A percentile compares a stretch with the other conserved stretches of the same genome.
phyloP scores from a whole-genome alignment of 2,329 filamentous ascomycete genomes.

The Ophiobolus disseminans region DNA sequence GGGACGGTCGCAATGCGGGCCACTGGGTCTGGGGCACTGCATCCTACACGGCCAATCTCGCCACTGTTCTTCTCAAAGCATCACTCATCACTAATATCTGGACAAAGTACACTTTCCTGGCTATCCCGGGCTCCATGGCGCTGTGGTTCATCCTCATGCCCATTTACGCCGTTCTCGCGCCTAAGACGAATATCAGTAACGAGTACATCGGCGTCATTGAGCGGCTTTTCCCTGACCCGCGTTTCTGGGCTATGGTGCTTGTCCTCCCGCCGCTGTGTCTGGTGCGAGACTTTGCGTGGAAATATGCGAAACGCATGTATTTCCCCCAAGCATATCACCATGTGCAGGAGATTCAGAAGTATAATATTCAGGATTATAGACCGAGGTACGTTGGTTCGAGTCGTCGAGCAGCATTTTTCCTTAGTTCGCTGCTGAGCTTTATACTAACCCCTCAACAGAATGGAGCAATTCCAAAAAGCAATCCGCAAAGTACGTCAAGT shows the following conservation, averaged over 20 bases:
- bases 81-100: constrained; percentile 95
- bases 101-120: constrained; percentile 97
- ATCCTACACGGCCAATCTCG: constrained; percentile 91
- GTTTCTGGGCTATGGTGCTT: constrained; percentile 92
- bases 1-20: constrained; percentile 81
- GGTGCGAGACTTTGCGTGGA: constrained; percentile 90
- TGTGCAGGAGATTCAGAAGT: constrained; percentile 99
- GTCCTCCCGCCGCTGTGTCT: constrained; percentile 83
- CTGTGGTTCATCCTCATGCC: constrained; percentile 93
- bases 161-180: constrained; percentile 84
- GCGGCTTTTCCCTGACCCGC: constrained; percentile 76
- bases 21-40: constrained; percentile 98
- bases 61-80: constrained; percentile 93
- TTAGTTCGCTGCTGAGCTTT: too few relatives aligned
- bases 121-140: constrained; percentile 90
- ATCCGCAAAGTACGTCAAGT: constrained; percentile 98
- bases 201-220: constrained; percentile 89
- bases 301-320: constrained; percentile 98
- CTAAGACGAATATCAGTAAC: constrained; percentile 77
- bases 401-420: too few relatives aligned
- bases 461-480: constrained; percentile 99
- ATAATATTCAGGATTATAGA: constrained; percentile 98
- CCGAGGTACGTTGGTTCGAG: constrained; percentile 89
- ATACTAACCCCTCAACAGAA: too few relatives aligned
- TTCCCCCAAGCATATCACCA: constrained; percentile 95